These are phyloP conservation scores for Phytophthora sojae DNA, from an alignment of 352 stramenopile species.

Conservation along the genomic window DNA sequence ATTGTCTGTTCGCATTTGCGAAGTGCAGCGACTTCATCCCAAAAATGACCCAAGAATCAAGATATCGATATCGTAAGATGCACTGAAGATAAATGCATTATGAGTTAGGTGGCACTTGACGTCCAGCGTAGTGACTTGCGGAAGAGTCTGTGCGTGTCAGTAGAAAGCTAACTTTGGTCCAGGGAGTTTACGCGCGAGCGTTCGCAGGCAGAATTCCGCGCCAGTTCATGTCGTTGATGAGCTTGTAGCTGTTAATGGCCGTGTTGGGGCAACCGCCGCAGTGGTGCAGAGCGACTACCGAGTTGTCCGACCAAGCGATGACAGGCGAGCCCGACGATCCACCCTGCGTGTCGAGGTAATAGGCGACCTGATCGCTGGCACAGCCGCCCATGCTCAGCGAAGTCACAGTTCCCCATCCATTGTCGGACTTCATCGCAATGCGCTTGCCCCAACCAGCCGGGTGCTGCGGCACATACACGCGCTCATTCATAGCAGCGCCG, in stretches of 20 bases:
- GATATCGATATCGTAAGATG: not conserved
- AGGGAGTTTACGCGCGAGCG: conserved; percentile 35
- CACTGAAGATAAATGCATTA: not conserved
- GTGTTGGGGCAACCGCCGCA: conserved; percentile 83
- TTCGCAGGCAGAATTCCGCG: conserved; percentile 52
- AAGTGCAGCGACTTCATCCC: not conserved
- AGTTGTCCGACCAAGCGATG: conserved; percentile 66
- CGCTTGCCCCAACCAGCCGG: conserved; percentile 72
- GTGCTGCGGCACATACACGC: conserved; percentile 74
- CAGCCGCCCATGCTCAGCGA: conserved; percentile 59
- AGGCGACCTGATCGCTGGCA: conserved; percentile 62
- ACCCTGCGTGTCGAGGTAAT: conserved; percentile 73
- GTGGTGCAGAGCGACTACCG: conserved; percentile 74
- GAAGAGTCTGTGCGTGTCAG: not conserved
- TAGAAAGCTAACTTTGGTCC: not conserved
- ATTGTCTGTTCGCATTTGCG: too few relatives aligned
- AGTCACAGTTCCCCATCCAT: conserved; percentile 45
- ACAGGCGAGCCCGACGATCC: conserved; percentile 80
- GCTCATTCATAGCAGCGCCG: conserved; percentile 55
- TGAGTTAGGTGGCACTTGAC: not conserved
- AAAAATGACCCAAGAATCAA: not conserved
- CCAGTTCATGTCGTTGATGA: conserved; percentile 58
- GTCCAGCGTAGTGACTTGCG: not conserved
- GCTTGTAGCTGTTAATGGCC: conserved; percentile 67
- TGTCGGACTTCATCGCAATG: conserved; percentile 66